These are phyloP conservation scores for Ceratocystis cacaofunesta DNA, from an alignment of 2,329 filamentous ascomycete species.

Conservation along the genomic window DNA sequence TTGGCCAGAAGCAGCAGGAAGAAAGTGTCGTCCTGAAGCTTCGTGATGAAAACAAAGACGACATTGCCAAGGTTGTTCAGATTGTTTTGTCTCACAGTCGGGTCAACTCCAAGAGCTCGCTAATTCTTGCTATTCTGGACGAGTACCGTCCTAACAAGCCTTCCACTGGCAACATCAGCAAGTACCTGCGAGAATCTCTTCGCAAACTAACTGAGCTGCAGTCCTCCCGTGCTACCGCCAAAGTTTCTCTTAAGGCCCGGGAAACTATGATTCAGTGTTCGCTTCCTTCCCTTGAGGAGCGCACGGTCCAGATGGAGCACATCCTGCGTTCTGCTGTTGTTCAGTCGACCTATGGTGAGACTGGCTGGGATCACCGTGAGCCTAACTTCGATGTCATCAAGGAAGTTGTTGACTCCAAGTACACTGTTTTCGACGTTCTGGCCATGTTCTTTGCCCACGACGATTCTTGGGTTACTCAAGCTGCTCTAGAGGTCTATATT, in stretches of 20 bases:
- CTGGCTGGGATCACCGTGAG: constrained; percentile 89
- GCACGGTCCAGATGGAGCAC: constrained; percentile 93
- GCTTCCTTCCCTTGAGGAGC: constrained; percentile 88
- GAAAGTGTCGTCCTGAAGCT: constrained; percentile 89
- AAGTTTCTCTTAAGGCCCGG: constrained; percentile 92
- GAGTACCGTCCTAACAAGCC: constrained; percentile 93
- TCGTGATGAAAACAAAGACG: constrained; percentile 91
- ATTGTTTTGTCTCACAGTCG: constrained; percentile 88
- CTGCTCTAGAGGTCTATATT: constrained; percentile 89
- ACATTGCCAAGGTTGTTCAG: constrained; percentile 69
- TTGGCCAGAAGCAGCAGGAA: constrained; percentile 67
- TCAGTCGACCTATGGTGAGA: constrained; percentile 94
- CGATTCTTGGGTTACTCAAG: constrained; percentile 86
- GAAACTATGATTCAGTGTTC: constrained; percentile 96
- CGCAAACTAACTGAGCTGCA: constrained; percentile 83
- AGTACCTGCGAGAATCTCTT: constrained; percentile 69
- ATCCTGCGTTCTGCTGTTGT: constrained; percentile 91
- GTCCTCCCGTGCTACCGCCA: constrained; percentile 64
- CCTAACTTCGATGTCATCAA: constrained; percentile 83
- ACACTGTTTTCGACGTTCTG: constrained; percentile 93
- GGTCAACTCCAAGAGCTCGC: constrained; percentile 83
- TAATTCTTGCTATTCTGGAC: constrained; percentile 80
- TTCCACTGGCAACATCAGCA: constrained; percentile 71
- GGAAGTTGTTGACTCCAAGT: constrained; percentile 96
- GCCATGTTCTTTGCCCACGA: constrained; percentile 89